Percentiles rank a stretch among this genome's conserved stretches.
These are phyloP conservation scores for Cercospora zeina DNA, from an alignment of 2,329 filamentous ascomycete species.

Conservation along the genomic window DNA sequence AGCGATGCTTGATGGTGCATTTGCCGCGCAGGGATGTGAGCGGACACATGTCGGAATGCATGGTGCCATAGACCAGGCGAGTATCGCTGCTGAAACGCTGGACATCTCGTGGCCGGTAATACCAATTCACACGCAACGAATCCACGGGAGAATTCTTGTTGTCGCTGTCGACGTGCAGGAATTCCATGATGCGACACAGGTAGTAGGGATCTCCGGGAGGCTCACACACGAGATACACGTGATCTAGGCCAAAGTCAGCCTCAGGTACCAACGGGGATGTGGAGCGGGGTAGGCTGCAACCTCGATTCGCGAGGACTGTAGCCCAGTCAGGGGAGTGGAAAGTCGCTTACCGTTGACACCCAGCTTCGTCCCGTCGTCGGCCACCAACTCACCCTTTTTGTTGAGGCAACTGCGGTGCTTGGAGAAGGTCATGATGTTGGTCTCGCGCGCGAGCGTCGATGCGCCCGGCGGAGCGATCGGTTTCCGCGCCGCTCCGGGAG, in stretches of 20 bases:
- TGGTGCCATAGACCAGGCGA: constrained; percentile 88
- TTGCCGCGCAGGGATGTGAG: constrained; percentile 90
- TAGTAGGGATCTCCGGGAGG: constrained; percentile 98
- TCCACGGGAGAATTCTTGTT: constrained; percentile 73
- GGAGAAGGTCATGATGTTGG: constrained; percentile 88
- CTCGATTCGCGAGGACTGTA: constrained; percentile 25
- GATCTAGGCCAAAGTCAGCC: constrained; percentile 57
- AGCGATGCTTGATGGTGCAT: constrained; percentile 84
- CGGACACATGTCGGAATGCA: constrained; percentile 97
- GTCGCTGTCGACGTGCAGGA: constrained; percentile 74
- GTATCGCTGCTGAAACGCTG: constrained; percentile 88
- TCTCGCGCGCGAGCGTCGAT: constrained; percentile 57
- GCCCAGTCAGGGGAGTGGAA: constrained; percentile 21
- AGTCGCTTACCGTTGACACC: constrained; percentile 74
- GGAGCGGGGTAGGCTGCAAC: constrained; percentile 33
- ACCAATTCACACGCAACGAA: constrained; percentile 93
- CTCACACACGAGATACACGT: constrained; percentile 96
- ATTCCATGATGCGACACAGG: constrained; percentile 96
- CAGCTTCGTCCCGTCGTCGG: constrained; percentile 86
- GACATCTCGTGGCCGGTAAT: constrained; percentile 94
- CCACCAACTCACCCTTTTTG: constrained; percentile 74
- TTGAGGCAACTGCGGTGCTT: constrained; percentile 64
- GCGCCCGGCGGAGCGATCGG: constrained; percentile 43
- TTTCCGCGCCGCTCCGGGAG: constrained; percentile 33
- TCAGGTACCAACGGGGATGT: constrained; percentile 22